A percentile compares a stretch with the other conserved stretches of the same genome.
Conservation (phyloP, 306 rosid genomes). For the Vigna hirtella region DNA sequence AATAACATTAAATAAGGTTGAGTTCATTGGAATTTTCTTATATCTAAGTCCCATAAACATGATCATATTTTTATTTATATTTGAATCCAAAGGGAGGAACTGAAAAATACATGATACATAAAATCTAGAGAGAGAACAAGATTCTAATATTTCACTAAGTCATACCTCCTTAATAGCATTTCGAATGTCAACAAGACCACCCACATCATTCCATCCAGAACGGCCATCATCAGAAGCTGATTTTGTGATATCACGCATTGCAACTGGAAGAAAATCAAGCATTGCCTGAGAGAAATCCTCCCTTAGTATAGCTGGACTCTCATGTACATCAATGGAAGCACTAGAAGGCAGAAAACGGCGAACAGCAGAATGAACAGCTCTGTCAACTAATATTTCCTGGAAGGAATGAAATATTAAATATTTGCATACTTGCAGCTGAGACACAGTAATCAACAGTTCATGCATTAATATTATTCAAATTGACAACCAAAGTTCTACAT, state of each 20-base stretch:
- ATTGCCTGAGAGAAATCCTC: constrained; percentile 90
- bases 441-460: constrained; percentile 27
- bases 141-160: constrained; percentile 34
- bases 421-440: constrained; percentile 35
- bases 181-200: constrained; percentile 86
- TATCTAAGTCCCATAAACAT: too few relatives aligned
- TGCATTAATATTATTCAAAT: constrained; percentile 14
- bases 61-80: too few relatives aligned
- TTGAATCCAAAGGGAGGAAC: background rate
- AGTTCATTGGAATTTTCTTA: too few relatives aligned
- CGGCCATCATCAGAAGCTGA: constrained; percentile 78
- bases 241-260: constrained; percentile 92
- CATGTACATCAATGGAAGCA: constrained; percentile 52
- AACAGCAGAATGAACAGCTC: constrained; percentile 91
- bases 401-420: constrained; percentile 34
- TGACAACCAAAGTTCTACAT: constrained; percentile 27
- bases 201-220: constrained; percentile 97
- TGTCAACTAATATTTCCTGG: constrained; percentile 94
- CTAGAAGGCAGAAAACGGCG: constrained; percentile 69
- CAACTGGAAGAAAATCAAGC: constrained; percentile 91
- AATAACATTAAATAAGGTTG: too few relatives aligned
- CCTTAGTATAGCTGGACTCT: constrained; percentile 63
- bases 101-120: constrained; percentile 6
- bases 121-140: constrained; percentile 26
- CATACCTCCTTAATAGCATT: constrained; percentile 86